A percentile compares a stretch with the other conserved stretches of the same genome.
phyloP scores from a whole-genome alignment of 768 basidiomycete genomes.

The Pleurotus platypus region DNA sequence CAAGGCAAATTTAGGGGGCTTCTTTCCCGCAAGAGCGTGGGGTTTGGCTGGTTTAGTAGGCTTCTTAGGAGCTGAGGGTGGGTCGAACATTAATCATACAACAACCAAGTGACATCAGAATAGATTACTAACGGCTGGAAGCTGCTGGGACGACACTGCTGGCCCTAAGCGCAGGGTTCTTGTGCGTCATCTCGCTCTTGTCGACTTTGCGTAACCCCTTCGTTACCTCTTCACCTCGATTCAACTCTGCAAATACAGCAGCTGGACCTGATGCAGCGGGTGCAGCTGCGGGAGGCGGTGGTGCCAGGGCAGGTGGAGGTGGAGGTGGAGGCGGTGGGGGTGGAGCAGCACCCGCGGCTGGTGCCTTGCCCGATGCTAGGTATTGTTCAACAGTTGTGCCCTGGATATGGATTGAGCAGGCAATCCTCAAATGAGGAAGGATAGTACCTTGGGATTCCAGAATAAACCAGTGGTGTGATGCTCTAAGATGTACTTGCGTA shows the following conservation, averaged over 20 bases:
- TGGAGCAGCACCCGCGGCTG: constrained; percentile 33
- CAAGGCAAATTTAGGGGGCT: constrained; percentile 83
- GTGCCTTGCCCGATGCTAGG: constrained; percentile 28
- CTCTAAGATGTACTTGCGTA: constrained; percentile 80
- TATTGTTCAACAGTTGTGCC: constrained; percentile 58
- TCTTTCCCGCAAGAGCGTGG: constrained; percentile 78
- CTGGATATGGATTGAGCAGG: constrained; percentile 25
- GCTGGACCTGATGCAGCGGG: constrained; percentile 51
- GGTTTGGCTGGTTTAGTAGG: constrained; percentile 86
- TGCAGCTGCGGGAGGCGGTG: constrained; percentile 34
- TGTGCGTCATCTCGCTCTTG: constrained; percentile 97
- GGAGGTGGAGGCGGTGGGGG: constrained; percentile 58
- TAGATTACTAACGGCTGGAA: constrained; percentile 13
- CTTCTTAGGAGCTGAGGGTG: constrained; percentile 43
- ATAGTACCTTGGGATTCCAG: constrained; percentile 82
- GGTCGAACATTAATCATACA: too few species aligned
- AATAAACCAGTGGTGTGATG: constrained; percentile 81
- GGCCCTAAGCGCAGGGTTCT: constrained; percentile 88
- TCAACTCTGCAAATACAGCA: constrained; percentile 88
- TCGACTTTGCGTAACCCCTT: constrained; percentile 91
- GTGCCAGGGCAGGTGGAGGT: constrained; percentile 42
- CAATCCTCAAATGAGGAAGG: neutral
- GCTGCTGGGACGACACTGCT: constrained; percentile 42
- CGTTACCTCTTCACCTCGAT: constrained; percentile 87
- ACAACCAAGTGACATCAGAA: too few species aligned